Conservation (phyloP, 495 filamentous ascomycete genomes). For the Aspergillus ellipticus region DNA sequence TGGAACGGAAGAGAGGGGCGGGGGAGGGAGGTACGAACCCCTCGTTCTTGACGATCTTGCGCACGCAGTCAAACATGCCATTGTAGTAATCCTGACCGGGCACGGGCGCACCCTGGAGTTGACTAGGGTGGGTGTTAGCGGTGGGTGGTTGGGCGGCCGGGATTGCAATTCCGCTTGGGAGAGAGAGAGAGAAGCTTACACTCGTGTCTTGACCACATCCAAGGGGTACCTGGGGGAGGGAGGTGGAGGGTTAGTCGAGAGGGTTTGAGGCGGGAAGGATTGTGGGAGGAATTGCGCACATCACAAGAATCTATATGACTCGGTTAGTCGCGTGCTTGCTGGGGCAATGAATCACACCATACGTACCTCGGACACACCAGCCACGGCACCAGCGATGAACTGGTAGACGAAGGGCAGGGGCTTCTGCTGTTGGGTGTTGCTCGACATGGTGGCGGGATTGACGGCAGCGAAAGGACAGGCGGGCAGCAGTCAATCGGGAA, state of each 20-base stretch:
- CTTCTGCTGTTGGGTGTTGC: constrained; percentile 47
- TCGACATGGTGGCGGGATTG: constrained; percentile 51
- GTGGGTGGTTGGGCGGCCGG: neutral
- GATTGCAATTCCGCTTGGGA: neutral
- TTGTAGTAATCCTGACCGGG: constrained; percentile 78
- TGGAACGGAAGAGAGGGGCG: neutral
- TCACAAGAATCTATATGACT: constrained; percentile 68
- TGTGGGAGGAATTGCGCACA: constrained; percentile 48
- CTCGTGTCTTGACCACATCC: constrained; percentile 96
- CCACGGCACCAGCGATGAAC: constrained; percentile 83
- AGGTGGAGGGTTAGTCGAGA: neutral
- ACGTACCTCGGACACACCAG: constrained; percentile 86
- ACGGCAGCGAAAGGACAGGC: neutral
- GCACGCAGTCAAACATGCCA: constrained; percentile 96
- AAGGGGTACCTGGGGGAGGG: constrained; percentile 73
- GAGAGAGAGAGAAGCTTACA: constrained; percentile 55
- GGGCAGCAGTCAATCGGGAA: constrained; percentile 1
- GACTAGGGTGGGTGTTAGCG: constrained; percentile 47
- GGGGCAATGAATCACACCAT: constrained; percentile 5
- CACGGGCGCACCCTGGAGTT: constrained; percentile 69
- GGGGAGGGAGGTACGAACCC: constrained; percentile 55
- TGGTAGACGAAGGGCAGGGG: constrained; percentile 83
- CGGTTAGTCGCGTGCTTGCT: constrained; percentile 26
- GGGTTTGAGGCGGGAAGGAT: neutral
- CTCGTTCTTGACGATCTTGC: constrained; percentile 91